Evolutionary conservation across 2,329 filamentous ascomycete species (phyloP), one percentile per base, ranked within the genome.

Genomic region (Trichoderma afroharzianum): DNA sequence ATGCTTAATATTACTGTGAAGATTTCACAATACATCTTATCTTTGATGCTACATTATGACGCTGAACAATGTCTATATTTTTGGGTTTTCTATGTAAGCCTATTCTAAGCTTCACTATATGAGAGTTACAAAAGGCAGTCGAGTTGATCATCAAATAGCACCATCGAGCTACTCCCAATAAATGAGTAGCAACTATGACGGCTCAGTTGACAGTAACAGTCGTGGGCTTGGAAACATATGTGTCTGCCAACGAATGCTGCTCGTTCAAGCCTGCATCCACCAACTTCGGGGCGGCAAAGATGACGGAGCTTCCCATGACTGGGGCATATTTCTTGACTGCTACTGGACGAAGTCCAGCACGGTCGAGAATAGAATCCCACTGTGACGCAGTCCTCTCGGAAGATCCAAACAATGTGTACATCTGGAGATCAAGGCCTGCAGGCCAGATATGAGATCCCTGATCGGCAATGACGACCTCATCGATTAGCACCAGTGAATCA

Each of bases 401-500:
- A 18, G 59, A 50, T 3, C 68, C 61, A 39, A 71, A 71, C 6
- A 47, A 6, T 15, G 33, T 66, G 26, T 53, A 53, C 68, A 71
- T 71, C 21, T 53, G 68, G 21, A 71, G 59, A 58, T 66, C 68
- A 11, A 55, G 59, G 1, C 30, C 61, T 7, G 68, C 59, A 39
- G 59, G 68, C 68, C 68, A 71, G 36, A 59, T 53, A 30, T 63
- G 67, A 15, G 33, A 62, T 8, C 68, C 68, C 4, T 43, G 30
- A 11, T 72, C 57, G 1, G 81, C 80, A 33, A 83, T 71, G 9
- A 82, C 78, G n/a, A 80, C 76, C 36, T 82, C 81, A 36, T 82
- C 74, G 6, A 83, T 76, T 3, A 82, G 74, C 68, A 80, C 79
- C 1, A 76, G 78, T 63, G 80, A 81, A 5, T 78, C 78, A 43